These are phyloP conservation scores for Lichtheimia ornata DNA, from an alignment of 371 early-diverging fungal species.

Conservation along the genomic window DNA sequence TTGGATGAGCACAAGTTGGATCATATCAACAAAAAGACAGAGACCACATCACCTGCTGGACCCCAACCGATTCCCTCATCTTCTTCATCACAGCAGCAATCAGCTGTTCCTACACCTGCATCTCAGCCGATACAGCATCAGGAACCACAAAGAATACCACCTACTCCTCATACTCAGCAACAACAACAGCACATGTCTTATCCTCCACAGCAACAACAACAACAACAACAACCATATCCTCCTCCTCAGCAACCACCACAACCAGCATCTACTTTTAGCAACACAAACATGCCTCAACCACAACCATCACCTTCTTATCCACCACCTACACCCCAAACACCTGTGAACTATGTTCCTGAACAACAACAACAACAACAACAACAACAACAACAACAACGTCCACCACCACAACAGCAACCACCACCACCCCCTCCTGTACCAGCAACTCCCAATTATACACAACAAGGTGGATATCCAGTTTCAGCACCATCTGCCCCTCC, in stretches of 20 bases:
- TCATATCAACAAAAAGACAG: background rate
- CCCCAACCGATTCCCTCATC: background rate
- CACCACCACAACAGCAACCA: background rate
- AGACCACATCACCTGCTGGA: conserved; percentile 1
- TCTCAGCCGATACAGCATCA: conserved; percentile 7
- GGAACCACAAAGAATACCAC: conserved; percentile 10
- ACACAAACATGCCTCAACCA: background rate
- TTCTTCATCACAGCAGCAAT: conserved; percentile 8
- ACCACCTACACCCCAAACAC: conserved; percentile 3
- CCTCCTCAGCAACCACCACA: conserved; percentile 5
- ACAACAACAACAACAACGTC: background rate
- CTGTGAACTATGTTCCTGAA: conserved; percentile 5
- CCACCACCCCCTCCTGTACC: background rate
- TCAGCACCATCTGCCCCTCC: conserved; percentile 11
- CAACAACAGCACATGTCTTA: conserved; percentile 10
- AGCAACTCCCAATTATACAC: background rate
- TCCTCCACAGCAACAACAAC: conserved; percentile 9
- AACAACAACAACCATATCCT: conserved; percentile 4
- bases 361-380: background rate
- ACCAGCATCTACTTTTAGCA: conserved; percentile 1
- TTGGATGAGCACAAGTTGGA: conserved; percentile 7
- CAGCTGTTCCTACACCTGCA: background rate
- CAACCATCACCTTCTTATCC: background rate
- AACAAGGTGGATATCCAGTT: background rate
- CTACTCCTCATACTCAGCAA: conserved; percentile 9